phyloP scores from a whole-genome alignment of 495 filamentous ascomycete genomes.

The Achaetomiella virescens region DNA sequence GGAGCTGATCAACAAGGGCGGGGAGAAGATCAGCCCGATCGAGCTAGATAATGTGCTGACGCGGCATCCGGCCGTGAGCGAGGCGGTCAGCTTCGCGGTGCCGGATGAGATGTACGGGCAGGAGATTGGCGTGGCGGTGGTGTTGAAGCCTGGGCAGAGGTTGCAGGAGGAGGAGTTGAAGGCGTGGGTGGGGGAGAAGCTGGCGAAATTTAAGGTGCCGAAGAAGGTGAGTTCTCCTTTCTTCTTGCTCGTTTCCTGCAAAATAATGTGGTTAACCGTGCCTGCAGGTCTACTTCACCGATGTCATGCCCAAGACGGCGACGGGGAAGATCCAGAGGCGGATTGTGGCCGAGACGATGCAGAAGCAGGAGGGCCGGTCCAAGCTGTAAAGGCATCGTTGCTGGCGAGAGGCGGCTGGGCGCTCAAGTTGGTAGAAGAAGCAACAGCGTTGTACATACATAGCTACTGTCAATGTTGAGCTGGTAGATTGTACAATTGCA shows the following conservation, averaged over 20 bases:
- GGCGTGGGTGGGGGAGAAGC: slow-evolving; percentile 56
- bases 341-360: slow-evolving; percentile 74
- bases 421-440: background rate
- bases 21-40: slow-evolving; percentile 78
- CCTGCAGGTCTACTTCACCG: slow-evolving; percentile 64
- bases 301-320: slow-evolving; percentile 82
- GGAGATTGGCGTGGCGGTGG: slow-evolving; percentile 71
- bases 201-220: slow-evolving; percentile 81
- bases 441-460: too few species aligned
- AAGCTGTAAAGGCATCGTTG: slow-evolving; percentile 30
- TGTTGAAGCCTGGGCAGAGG: slow-evolving; percentile 56
- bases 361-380: slow-evolving; percentile 45
- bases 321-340: slow-evolving; percentile 81
- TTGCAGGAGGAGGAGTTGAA: slow-evolving; percentile 54
- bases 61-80: slow-evolving; percentile 59
- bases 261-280: background rate
- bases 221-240: slow-evolving; percentile 52
- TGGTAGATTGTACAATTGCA: too few species aligned
- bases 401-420: background rate
- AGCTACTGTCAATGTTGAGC: too few species aligned
- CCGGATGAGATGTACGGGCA: slow-evolving; percentile 73
- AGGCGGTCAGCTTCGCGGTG: slow-evolving; percentile 77
- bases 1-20: slow-evolving; percentile 78
- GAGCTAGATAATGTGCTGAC: slow-evolving; percentile 75
- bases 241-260: background rate